Conservation (phyloP, 2,329 filamentous ascomycete species). For the Allantophomopsis lycopodina region DNA sequence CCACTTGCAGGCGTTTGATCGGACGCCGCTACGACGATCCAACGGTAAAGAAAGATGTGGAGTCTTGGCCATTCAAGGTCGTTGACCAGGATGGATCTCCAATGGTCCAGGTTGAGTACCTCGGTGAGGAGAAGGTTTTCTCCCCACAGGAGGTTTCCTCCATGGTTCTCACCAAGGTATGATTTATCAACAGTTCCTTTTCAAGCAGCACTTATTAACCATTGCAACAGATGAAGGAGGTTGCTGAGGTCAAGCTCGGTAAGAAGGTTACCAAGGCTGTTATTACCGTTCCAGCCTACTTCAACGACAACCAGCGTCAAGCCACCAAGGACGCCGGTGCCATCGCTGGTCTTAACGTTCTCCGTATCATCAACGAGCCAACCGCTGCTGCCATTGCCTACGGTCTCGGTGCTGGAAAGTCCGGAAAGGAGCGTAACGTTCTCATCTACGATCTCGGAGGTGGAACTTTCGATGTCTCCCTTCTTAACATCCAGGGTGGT, state of each 20-base stretch:
- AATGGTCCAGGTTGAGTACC: constrained; percentile 89
- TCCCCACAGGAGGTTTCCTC: constrained; percentile 97
- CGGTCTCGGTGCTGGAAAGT: constrained; percentile 89
- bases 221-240: constrained; percentile 80
- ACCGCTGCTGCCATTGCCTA: constrained; percentile 97
- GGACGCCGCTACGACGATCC: constrained; percentile 91
- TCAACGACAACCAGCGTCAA: constrained; percentile 99
- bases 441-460: constrained; percentile 99
- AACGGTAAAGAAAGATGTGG: constrained; percentile 93
- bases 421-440: constrained; percentile 95
- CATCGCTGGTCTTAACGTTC: constrained; percentile 92
- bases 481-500: constrained; percentile 96
- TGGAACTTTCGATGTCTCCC: constrained; percentile 99
- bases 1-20: constrained; percentile 68
- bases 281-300: constrained; percentile 97
- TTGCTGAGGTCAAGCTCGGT: constrained; percentile 94
- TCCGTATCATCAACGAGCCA: constrained; percentile 99
- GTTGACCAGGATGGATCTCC: constrained; percentile 80
- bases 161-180: constrained; percentile 96
- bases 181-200: constrained; percentile 8
- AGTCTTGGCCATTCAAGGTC: constrained; percentile 99
- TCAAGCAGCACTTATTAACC: background rate
- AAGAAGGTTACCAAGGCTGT: constrained; percentile 99
- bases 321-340: constrained; percentile 98
- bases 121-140: constrained; percentile 90